phyloP scores from a whole-genome alignment of 139 green algal species.

The Chlorella sp. region DNA sequence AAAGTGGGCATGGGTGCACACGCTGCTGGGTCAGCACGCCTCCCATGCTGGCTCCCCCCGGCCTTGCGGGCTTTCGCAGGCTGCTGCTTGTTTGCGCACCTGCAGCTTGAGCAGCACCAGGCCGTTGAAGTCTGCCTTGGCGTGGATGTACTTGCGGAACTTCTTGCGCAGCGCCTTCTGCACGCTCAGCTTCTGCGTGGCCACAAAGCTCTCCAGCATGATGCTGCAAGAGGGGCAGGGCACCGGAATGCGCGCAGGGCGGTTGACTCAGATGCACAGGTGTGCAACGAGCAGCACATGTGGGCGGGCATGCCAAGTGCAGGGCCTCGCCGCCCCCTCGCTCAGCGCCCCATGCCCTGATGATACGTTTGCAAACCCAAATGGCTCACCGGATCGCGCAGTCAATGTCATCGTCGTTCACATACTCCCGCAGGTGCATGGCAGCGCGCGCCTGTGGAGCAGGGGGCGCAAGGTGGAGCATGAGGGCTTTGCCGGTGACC shows the following conservation, averaged over 20 bases:
- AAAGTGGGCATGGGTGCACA: no score
- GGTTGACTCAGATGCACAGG: neutral
- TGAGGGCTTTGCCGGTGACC: no score
- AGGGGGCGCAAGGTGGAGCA: no score
- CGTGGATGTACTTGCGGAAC: slow-evolving; percentile 79
- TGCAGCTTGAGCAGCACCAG: slow-evolving; percentile 79
- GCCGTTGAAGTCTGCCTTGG: slow-evolving; percentile 91
- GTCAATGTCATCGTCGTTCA: slow-evolving; percentile 88
- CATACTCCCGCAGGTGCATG: slow-evolving; percentile 95
- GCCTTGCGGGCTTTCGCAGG: no score
- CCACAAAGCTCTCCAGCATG: slow-evolving; percentile 96
- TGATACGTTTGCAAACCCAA: neutral
- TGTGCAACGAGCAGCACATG: neutral
- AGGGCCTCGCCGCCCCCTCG: neutral
- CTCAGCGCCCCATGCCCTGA: neutral
- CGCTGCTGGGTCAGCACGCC: no score
- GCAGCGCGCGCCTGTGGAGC: slow-evolving; percentile 71
- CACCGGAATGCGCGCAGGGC: neutral
- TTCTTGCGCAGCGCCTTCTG: slow-evolving; percentile 87
- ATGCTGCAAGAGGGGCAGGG: slow-evolving; percentile 59
- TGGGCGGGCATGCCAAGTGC: no score
- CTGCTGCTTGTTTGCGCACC: neutral
- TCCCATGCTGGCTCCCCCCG: no score
- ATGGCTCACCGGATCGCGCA: slow-evolving; percentile 66
- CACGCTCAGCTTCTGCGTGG: slow-evolving; percentile 94